phyloP scores from a whole-genome alignment of 768 basidiomycete genomes.

The Serendipita vermifera region DNA sequence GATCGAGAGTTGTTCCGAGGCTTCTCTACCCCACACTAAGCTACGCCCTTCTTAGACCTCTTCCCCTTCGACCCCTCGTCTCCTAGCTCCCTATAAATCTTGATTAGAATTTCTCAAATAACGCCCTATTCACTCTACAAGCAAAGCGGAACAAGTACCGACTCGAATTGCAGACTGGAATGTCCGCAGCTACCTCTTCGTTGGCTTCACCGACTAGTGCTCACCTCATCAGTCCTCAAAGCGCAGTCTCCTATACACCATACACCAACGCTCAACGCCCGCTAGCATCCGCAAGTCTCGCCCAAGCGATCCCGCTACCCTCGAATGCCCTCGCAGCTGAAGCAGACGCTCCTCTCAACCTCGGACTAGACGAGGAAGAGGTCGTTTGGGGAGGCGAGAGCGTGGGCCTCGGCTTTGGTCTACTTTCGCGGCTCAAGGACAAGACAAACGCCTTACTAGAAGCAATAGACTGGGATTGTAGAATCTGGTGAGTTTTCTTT shows the following conservation, averaged over 20 bases:
- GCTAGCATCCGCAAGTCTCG: too few relatives aligned
- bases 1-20: neutral
- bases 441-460: constrained; percentile 6
- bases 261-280: neutral
- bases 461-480: constrained; percentile 6
- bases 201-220: neutral
- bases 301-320: neutral
- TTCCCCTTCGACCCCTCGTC: neutral
- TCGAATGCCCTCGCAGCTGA: constrained; percentile 6
- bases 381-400: constrained; percentile 7
- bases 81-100: neutral
- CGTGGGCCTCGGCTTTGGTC: constrained; percentile 5
- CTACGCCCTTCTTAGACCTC: neutral
- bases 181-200: constrained; percentile 1
- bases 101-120: neutral
- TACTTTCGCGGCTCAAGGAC: neutral
- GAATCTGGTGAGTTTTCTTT: neutral
- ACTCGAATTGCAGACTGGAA: neutral
- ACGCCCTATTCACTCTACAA: too few relatives aligned
- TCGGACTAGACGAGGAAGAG: neutral
- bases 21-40: neutral
- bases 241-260: neutral
- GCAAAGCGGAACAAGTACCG: too few relatives aligned
- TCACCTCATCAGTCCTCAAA: neutral
- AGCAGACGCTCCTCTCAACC: constrained; percentile 8